Conservation (phyloP, 768 basidiomycete genomes). For the Termitomyces sp. region DNA sequence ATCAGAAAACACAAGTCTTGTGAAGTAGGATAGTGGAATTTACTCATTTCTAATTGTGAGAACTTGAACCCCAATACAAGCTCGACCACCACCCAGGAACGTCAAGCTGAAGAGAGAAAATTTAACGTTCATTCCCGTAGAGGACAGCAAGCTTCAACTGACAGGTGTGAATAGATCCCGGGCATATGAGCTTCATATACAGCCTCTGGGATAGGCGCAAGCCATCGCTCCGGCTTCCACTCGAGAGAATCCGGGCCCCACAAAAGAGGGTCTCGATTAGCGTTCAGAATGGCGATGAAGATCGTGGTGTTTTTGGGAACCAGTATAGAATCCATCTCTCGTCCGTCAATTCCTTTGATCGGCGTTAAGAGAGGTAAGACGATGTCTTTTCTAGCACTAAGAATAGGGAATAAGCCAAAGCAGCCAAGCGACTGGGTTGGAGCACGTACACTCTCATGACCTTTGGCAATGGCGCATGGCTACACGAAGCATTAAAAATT, state of each 20-base stretch:
- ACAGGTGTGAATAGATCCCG: conserved; percentile 33
- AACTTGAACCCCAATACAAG: conserved; percentile 40
- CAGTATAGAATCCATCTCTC: conserved; percentile 20
- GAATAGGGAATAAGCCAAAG: background rate
- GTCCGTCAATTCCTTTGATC: conserved; percentile 24
- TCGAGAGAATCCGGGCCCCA: conserved; percentile 37
- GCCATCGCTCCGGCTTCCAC: conserved; percentile 40
- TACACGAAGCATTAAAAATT: background rate
- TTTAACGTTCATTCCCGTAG: background rate
- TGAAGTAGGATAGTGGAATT: conserved; percentile 3
- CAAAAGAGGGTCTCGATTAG: conserved; percentile 27
- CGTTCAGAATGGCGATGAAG: conserved; percentile 21
- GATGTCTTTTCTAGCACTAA: conserved; percentile 23
- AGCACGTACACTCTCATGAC: too few species aligned
- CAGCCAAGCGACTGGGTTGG: too few species aligned
- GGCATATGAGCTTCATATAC: conserved; percentile 28
- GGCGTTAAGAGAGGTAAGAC: conserved; percentile 30
- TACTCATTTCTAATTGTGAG: conserved; percentile 35
- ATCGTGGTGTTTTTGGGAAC: conserved; percentile 27
- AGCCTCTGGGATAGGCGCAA: conserved; percentile 23
- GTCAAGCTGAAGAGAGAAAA: conserved; percentile 22
- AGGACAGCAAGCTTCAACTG: conserved; percentile 3
- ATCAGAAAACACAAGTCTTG: background rate
- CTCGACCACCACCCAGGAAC: conserved; percentile 27
- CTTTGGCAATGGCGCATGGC: conserved; percentile 7